A percentile compares a stretch with the other conserved stretches of the same genome.
Evolutionary conservation across 2,329 filamentous ascomycete genomes (phyloP).

Genomic region (Chrysoporthe cubensis): DNA sequence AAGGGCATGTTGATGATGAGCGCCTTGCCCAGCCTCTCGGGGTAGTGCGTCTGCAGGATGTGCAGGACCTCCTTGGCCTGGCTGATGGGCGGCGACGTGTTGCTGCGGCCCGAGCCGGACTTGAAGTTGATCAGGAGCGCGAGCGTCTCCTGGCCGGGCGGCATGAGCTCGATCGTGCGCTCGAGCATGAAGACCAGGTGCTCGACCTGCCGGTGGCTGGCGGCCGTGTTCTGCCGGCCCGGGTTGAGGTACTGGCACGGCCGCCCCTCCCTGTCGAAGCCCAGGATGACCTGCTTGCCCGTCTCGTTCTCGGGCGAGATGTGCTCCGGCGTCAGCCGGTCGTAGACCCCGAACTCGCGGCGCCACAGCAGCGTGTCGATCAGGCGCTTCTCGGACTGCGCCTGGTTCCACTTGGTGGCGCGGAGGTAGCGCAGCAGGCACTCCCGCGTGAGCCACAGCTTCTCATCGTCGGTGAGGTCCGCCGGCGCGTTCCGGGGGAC

Average conservation of each 20-base stretch:
- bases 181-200: slow-evolving; percentile 97
- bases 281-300: slow-evolving; percentile 88
- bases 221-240: slow-evolving; percentile 88
- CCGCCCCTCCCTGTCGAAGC: slow-evolving; percentile 83
- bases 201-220: slow-evolving; percentile 83
- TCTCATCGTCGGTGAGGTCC: slow-evolving; percentile 74
- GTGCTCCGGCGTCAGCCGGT: slow-evolving; percentile 79
- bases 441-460: slow-evolving; percentile 88
- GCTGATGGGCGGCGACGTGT: slow-evolving; percentile 71
- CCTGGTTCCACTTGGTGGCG: slow-evolving; percentile 86
- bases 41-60: slow-evolving; percentile 95
- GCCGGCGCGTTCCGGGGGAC: slow-evolving; percentile 62
- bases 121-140: slow-evolving; percentile 93
- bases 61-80: slow-evolving; percentile 83
- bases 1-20: slow-evolving; percentile 88
- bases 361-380: slow-evolving; percentile 84
- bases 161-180: slow-evolving; percentile 84
- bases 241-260: slow-evolving; percentile 92
- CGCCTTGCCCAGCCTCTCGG: slow-evolving; percentile 85
- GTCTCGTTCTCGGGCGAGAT: slow-evolving; percentile 95
- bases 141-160: slow-evolving; percentile 82
- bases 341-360: slow-evolving; percentile 78
- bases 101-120: slow-evolving; percentile 72
- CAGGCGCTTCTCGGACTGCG: slow-evolving; percentile 78
- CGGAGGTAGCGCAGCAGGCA: slow-evolving; percentile 92